phyloP scores from a whole-genome alignment of 768 basidiomycete genomes.

The Tricholoma bakamatsutake region DNA sequence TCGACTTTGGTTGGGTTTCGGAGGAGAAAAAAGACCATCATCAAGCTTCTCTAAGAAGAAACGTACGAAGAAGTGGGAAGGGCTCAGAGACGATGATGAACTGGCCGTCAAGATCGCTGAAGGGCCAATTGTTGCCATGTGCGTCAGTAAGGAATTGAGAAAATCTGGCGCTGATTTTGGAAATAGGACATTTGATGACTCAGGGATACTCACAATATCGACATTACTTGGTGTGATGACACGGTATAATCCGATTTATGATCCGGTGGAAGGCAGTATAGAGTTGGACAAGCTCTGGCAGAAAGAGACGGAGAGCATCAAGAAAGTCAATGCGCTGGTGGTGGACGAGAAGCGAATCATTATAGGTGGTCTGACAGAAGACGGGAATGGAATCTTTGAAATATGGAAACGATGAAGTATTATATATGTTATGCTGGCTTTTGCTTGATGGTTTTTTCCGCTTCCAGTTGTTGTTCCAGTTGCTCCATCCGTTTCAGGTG shows the following conservation, averaged over 20 bases:
- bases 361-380: conserved; percentile 56
- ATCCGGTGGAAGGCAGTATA: conserved; percentile 30
- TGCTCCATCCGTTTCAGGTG: conserved; percentile 53
- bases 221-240: conserved; percentile 57
- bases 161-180: conserved; percentile 1
- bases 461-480: conserved; percentile 40
- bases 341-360: conserved; percentile 41
- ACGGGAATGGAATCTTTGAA: conserved; percentile 59
- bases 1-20: conserved; percentile 59
- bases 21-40: conserved; percentile 44
- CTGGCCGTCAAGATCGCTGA: conserved; percentile 49
- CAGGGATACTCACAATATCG: conserved; percentile 44
- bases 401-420: conserved; percentile 41
- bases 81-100: conserved; percentile 45
- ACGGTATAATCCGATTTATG: conserved; percentile 40
- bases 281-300: conserved; percentile 42
- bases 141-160: conserved; percentile 17
- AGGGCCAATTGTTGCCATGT: conserved; percentile 74
- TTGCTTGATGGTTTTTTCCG: conserved; percentile 22
- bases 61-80: conserved; percentile 66
- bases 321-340: conserved; percentile 64
- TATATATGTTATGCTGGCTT: background rate
- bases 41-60: conserved; percentile 37
- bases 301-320: conserved; percentile 32
- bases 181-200: conserved; percentile 43